Evolutionary conservation across 345 rosid species (phyloP).

Genomic region (Murraya paniculata): DNA sequence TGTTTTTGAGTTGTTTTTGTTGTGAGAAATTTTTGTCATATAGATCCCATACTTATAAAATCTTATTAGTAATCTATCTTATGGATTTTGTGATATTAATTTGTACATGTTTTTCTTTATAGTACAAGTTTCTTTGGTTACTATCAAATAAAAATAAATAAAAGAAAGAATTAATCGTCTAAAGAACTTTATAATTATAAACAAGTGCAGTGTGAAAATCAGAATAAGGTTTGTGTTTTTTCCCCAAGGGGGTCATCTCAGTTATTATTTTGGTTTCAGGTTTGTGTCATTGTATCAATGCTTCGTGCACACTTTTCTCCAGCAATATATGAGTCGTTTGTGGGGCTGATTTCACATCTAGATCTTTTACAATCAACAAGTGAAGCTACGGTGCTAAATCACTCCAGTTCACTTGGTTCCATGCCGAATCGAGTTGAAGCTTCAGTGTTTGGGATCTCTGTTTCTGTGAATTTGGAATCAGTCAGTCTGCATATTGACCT

Average conservation of each 20-base stretch:
- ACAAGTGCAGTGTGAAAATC: background rate
- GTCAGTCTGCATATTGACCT: conserved; percentile 54
- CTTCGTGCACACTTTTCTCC: conserved; percentile 55
- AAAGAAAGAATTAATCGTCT: background rate
- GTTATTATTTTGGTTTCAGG: conserved; percentile 50
- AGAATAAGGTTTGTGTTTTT: background rate
- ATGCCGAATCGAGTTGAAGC: conserved; percentile 25
- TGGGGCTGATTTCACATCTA: conserved; percentile 53
- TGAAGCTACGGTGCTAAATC: conserved; percentile 19
- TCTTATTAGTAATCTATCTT: no score
- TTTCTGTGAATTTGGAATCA: conserved; percentile 48
- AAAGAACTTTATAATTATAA: background rate
- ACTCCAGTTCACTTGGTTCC: conserved; percentile 17
- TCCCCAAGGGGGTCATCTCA: background rate
- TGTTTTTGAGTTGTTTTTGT: no score
- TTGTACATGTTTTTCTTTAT: no score
- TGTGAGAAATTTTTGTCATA: no score
- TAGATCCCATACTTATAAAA: no score
- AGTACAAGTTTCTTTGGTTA: no score
- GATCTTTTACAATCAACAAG: conserved; percentile 37
- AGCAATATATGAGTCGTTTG: conserved; percentile 43
- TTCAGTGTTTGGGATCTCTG: conserved; percentile 43
- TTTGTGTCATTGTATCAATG: conserved; percentile 38
- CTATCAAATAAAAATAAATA: no score
- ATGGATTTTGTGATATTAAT: no score